Evolutionary conservation across 768 basidiomycete species (phyloP).

Genomic region (Rhodotorula taiwanensis): DNA sequence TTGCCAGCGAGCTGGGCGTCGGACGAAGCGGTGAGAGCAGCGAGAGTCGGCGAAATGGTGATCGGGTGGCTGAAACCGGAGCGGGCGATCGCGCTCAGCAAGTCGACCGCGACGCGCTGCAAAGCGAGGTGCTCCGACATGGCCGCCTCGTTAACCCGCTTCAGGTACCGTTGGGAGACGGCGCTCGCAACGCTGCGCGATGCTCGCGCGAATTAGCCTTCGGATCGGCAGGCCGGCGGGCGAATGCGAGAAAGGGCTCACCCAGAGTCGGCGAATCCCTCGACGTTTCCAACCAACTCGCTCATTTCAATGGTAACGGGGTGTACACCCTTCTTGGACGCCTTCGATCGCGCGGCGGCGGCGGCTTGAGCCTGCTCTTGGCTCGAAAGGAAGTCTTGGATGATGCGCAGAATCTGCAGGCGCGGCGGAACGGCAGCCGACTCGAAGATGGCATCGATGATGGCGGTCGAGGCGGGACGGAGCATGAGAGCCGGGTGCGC

Average conservation of each 20-base stretch:
- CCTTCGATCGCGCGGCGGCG: no score
- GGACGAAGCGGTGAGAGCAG: conserved; percentile 56
- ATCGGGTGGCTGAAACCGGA: conserved; percentile 94
- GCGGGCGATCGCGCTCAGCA: conserved; percentile 83
- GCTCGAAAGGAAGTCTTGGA: conserved; percentile 73
- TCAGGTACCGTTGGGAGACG: conserved; percentile 84
- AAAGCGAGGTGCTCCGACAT: conserved; percentile 55
- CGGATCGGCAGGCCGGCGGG: not conserved
- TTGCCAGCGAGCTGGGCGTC: conserved; percentile 57
- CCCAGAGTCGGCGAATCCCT: conserved; percentile 96
- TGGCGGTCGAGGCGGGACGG: conserved; percentile 62
- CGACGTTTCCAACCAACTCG: conserved; percentile 87
- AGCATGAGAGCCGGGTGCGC: conserved; percentile 89
- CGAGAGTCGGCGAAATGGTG: conserved; percentile 53
- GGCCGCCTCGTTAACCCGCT: conserved; percentile 71
- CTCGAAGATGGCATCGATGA: conserved; percentile 85
- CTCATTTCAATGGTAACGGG: conserved; percentile 68
- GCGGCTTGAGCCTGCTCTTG: conserved; percentile 5
- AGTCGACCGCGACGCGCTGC: conserved; percentile 62
- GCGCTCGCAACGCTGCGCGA: conserved; percentile 76
- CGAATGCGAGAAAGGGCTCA: conserved; percentile 43
- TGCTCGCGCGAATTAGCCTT: not conserved
- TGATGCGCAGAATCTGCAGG: conserved; percentile 69
- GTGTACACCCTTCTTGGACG: conserved; percentile 6
- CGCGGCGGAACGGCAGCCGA: conserved; percentile 65